Percentiles rank a stretch among this genome's conserved stretches.
Evolutionary conservation across 1,139 yeast species (phyloP).

Genomic region (Blastobotrys arbuscula): DNA sequence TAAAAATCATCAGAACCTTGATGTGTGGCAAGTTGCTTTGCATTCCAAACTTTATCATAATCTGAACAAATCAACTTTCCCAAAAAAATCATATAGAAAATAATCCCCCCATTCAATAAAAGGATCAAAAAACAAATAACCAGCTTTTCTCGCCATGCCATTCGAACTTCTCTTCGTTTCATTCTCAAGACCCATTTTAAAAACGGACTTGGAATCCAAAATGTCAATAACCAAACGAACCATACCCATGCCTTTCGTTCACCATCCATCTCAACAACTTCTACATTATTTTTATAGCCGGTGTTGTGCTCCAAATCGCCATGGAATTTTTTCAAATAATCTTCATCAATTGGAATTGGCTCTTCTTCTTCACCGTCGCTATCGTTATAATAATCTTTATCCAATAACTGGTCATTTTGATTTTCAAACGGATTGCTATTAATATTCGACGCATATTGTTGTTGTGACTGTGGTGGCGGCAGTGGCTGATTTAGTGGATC

Average conservation of each 20-base stretch:
- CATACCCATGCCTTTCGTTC: conserved; percentile 36
- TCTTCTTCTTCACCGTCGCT: conserved; percentile 23
- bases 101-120: conserved; percentile 34
- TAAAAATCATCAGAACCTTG: conserved; percentile 36
- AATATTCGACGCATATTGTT: conserved; percentile 1
- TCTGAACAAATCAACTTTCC: conserved; percentile 38
- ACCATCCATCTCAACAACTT: conserved; percentile 29
- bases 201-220: conserved; percentile 38
- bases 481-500: neutral
- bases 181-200: conserved; percentile 33
- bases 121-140: conserved; percentile 34
- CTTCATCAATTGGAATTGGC: conserved; percentile 25
- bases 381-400: conserved; percentile 12
- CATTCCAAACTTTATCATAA: conserved; percentile 39
- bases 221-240: conserved; percentile 37
- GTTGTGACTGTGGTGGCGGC: neutral
- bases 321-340: conserved; percentile 24
- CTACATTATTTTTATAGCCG: conserved; percentile 20
- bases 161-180: conserved; percentile 37
- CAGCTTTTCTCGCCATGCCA: conserved; percentile 40
- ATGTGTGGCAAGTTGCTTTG: conserved; percentile 33
- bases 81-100: conserved; percentile 39
- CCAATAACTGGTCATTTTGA: conserved; percentile 3
- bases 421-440: conserved; percentile 6
- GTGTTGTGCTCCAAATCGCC: conserved; percentile 25